Evolutionary conservation across 73 alveolate genomes (phyloP).

Genomic region (Effrenium voratum): DNA sequence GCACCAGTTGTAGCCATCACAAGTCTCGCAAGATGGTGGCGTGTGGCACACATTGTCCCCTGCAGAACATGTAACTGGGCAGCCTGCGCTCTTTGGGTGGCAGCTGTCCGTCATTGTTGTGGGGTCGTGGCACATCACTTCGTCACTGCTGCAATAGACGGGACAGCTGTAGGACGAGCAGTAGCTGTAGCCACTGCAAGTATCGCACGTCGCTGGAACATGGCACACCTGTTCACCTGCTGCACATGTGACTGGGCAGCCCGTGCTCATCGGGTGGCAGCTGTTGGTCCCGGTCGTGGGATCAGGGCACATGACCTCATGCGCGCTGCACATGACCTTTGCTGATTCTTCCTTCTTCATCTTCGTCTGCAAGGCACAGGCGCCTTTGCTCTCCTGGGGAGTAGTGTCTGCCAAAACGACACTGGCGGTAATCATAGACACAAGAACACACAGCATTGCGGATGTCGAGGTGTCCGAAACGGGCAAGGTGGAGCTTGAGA

Average conservation of each 20-base stretch:
- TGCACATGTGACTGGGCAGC: slow-evolving; percentile 3
- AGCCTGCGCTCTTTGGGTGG: slow-evolving; percentile 44
- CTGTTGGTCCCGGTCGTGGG: background rate
- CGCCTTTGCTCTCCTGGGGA: slow-evolving; percentile 4
- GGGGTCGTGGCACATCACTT: slow-evolving; percentile 12
- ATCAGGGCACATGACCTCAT: slow-evolving; percentile 29
- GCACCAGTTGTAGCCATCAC: slow-evolving; percentile 33
- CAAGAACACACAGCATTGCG: slow-evolving; percentile 4
- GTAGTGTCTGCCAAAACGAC: background rate
- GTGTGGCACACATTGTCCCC: slow-evolving; percentile 37
- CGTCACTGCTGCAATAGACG: background rate
- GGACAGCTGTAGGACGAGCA: background rate
- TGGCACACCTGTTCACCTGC: background rate
- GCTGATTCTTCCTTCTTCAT: background rate
- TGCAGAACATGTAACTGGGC: slow-evolving; percentile 48
- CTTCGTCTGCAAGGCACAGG: slow-evolving; percentile 62
- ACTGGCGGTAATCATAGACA: background rate
- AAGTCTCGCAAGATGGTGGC: slow-evolving; percentile 24
- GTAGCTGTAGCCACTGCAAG: background rate
- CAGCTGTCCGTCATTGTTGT: slow-evolving; percentile 13
- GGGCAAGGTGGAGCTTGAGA: too few species aligned
- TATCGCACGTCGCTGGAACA: background rate
- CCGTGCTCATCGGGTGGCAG: background rate
- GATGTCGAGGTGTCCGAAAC: too few species aligned
- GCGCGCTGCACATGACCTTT: background rate